phyloP scores from a whole-genome alignment of 169 alveolate species.

The Cryptosporidium ubiquitum region DNA sequence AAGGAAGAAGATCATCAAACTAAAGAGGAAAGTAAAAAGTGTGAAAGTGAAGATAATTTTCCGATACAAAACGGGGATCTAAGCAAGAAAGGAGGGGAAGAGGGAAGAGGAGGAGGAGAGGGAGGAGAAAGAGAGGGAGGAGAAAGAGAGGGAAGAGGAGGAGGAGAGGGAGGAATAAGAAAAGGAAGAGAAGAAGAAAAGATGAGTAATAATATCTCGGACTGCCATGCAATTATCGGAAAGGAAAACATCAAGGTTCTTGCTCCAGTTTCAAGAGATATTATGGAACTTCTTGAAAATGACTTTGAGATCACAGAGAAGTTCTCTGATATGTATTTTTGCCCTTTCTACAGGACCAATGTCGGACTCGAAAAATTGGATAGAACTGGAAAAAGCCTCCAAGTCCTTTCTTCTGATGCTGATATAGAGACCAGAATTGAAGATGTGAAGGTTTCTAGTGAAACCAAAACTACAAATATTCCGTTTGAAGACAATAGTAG shows the following conservation, averaged over 20 bases:
- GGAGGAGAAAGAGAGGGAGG: too few species aligned
- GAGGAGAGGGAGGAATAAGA: too few species aligned
- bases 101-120: too few species aligned
- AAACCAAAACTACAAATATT: not conserved
- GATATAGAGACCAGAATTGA: not conserved
- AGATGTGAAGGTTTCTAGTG: not conserved
- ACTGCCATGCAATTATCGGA: not conserved
- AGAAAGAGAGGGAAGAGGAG: too few species aligned
- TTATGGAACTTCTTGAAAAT: constrained; percentile 16
- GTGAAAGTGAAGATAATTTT: too few species aligned
- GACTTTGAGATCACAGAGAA: constrained; percentile 44
- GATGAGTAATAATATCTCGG: not conserved
- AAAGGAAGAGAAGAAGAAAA: not conserved
- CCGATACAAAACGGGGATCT: too few species aligned
- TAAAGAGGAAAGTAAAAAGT: too few species aligned
- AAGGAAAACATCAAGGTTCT: not conserved
- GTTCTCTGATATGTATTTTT: constrained; percentile 8
- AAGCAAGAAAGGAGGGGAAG: too few species aligned
- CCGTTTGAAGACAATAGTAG: too few species aligned
- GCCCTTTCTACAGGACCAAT: not conserved
- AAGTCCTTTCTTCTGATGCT: not conserved
- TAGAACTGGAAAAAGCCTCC: not conserved
- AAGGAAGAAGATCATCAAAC: not conserved
- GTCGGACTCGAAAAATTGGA: not conserved
- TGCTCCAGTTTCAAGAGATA: constrained; percentile 8